A percentile compares a stretch with the other conserved stretches of the same genome.
These are phyloP conservation scores for Spathaspora girioi DNA, from an alignment of 805 yeast genomes.

Conservation along the genomic window DNA sequence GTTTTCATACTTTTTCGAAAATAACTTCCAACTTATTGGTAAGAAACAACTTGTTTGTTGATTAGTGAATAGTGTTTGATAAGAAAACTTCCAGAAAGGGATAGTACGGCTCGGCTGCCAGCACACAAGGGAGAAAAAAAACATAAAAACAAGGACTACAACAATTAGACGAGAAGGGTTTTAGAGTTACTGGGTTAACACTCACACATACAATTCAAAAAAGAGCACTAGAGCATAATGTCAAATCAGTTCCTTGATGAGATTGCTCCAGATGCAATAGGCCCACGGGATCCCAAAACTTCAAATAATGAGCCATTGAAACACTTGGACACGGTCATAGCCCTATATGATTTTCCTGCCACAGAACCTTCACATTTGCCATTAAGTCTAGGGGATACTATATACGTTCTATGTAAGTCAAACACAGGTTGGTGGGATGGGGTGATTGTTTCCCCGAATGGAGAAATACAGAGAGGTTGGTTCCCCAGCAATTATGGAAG, in stretches of 20 bases:
- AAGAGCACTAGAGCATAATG: neutral
- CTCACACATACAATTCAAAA: neutral
- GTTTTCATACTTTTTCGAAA: too few relatives aligned
- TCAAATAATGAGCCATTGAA: conserved; percentile 21
- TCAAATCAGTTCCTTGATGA: conserved; percentile 26
- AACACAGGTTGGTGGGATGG: conserved; percentile 91
- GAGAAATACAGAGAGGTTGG: conserved; percentile 69
- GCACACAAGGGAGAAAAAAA: neutral
- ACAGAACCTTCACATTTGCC: conserved; percentile 51
- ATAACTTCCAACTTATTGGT: too few relatives aligned
- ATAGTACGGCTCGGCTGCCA: too few relatives aligned
- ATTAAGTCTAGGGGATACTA: conserved; percentile 60
- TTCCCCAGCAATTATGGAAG: conserved; percentile 68
- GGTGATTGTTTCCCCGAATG: conserved; percentile 31
- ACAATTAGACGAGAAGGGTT: too few relatives aligned
- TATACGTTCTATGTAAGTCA: conserved; percentile 63
- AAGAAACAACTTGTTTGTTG: too few relatives aligned
- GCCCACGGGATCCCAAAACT: conserved; percentile 22
- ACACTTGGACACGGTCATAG: conserved; percentile 57
- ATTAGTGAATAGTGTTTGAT: too few relatives aligned
- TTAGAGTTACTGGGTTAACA: neutral
- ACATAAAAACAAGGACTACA: neutral
- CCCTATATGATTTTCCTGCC: conserved; percentile 52
- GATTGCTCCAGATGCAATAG: conserved; percentile 37
- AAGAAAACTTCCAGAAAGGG: too few relatives aligned